A percentile compares a stretch with the other conserved stretches of the same genome.
Evolutionary conservation across 208 protist genomes (phyloP).

Genomic region (Angomonas desouzai): DNA sequence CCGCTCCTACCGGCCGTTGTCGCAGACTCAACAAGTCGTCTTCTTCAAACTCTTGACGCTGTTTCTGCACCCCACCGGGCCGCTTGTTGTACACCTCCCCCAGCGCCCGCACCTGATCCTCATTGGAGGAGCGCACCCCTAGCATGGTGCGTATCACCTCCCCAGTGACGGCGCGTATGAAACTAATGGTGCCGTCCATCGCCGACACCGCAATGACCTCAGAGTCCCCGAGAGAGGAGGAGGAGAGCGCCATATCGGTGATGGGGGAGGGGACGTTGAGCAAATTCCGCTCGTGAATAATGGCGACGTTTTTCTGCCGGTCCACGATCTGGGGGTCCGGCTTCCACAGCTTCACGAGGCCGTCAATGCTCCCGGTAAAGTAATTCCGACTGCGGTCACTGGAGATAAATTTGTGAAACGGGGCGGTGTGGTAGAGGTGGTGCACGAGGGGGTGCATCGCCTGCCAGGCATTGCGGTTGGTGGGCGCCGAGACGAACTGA

Average conservation of each 20-base stretch:
- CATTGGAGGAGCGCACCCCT: constrained; percentile 30
- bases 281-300: constrained; percentile 77
- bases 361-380: constrained; percentile 68
- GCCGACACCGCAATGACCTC: constrained; percentile 64
- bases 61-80: constrained; percentile 19
- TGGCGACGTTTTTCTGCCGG: constrained; percentile 28
- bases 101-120: constrained; percentile 25
- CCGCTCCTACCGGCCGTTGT: constrained; percentile 11
- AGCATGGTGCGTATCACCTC: constrained; percentile 79
- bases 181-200: constrained; percentile 83
- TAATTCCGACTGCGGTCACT: constrained; percentile 51
- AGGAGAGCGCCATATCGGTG: constrained; percentile 49
- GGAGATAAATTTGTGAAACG: constrained; percentile 58
- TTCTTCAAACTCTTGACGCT: constrained; percentile 20
- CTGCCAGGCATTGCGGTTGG: constrained; percentile 61
- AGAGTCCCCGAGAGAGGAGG: constrained; percentile 53
- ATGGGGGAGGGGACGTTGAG: constrained; percentile 57
- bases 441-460: constrained; percentile 62
- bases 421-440: constrained; percentile 70
- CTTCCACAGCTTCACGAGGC: constrained; percentile 83
- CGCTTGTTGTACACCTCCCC: constrained; percentile 17
- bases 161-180: constrained; percentile 54
- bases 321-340: constrained; percentile 52
- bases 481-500: constrained; percentile 34
- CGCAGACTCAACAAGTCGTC: constrained; percentile 27